Evolutionary conservation across 2,329 filamentous ascomycete genomes (phyloP), one percentile per base, ranked within the genome.

Genomic region (Orbilia brochopaga): DNA sequence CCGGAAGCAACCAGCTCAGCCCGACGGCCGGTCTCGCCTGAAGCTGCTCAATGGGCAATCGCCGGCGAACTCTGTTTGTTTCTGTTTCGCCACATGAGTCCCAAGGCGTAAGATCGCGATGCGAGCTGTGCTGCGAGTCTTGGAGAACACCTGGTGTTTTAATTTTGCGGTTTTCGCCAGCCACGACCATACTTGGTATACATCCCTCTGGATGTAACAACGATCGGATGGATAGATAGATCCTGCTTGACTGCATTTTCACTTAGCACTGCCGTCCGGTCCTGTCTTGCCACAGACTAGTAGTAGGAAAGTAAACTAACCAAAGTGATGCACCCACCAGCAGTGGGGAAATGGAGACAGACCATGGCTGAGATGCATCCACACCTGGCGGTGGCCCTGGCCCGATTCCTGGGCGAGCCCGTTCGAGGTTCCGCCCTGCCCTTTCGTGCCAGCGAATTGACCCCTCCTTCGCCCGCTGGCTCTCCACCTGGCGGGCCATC

Each of bases 401-500:
- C 58, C 57, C 57, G 5, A 58, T 69, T 58, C 62, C 58, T 56
- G 63, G 64, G 56, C 64, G 8, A 32, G 27, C 27, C 27, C 27
- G 27, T 32, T 32, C 27, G 27, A 62, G 64, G 57, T 69, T 58
- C 58, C 65, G 63, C 57, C 63, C 37, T 69, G 57, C 58, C 53
- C 65, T 63, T 55, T 59, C 27, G 54, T 70, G 66, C 66, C 66
- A 70, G 66, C 60, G 60, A 72, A 72, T 46, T 52, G 67, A 65
- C 67, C 67, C 60, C 55, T 67, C 60, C 64, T 65, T 72, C 55
- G 42, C 54, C 50, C 48, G 52, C 60, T 52, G 37, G 46, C 35
- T 60, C 66, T 64, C 66, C 66, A 70, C 66, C 50, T 4, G 4
- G 46, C 40, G 40, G 40, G 65, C n/a, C 10, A 42, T 46, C 46